Evolutionary conservation across 2,329 filamentous ascomycete species (phyloP), one percentile per base, ranked within the genome.

Genomic region (Trichoderma atroviride): DNA sequence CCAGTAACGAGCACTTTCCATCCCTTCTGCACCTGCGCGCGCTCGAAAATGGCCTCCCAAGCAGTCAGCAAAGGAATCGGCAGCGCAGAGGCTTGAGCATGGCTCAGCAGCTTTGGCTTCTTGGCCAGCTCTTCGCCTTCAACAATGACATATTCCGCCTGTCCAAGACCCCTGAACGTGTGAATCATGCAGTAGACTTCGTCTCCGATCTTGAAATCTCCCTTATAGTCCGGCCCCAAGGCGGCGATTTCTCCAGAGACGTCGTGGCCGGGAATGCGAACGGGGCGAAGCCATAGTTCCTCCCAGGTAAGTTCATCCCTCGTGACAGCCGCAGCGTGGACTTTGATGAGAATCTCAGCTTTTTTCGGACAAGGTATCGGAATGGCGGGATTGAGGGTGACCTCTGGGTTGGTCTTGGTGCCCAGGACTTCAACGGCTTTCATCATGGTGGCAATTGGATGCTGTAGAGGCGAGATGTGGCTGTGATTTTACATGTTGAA

Each of bases 241-340:
- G 70, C 72, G 2, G 65, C 70, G n/a, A 81, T 69, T 5, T 72
- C 69, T 24, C 79, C 79, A 3, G 79, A 80, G 22, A 81, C 69
- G 31, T 81, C 79, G 55, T 79, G 79, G 0, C 79, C 79, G 0
- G 79, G 79, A 14, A 81, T 76, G 3, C 75, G 73, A 22, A 68
- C 55, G 1, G 75, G 66, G 0, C 73, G 75, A 2, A 72, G 53
- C 69, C 79, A 80, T 0, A 79, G 58, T 4, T 79, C 79, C 1
- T 71, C 73, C 79, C 79, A 81, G 0, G 72, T 68, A 2, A 79
- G 58, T 37, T 81, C 79, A 61, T 79, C 78, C 27, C 74, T 77
- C 0, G 79, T 81, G 57, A 81, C 68, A 3, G 77, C 79, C 0
- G 79, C 78, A 0, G 79, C 75, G 14, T 77, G 63, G 0, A 80